Base-by-base conservation (phyloP, 805 yeast genomes). In the Alloascoidea hylecoeti region DNA sequence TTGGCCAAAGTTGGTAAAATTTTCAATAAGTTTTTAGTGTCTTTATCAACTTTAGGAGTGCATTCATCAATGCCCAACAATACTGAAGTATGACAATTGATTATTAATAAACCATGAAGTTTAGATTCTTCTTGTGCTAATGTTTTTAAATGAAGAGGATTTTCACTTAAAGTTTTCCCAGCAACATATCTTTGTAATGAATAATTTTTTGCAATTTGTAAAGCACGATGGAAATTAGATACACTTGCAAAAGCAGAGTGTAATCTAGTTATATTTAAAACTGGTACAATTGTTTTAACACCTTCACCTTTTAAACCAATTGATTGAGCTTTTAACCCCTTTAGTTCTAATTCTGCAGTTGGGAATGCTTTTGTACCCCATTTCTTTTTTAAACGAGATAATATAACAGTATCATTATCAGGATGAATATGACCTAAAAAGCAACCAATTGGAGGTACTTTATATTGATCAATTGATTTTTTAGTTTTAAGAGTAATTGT, bases 281-380 rank as follows among this genome's bases (percentile, higher is more conserved):
- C 56, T 2, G 54, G 38, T 4, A 53, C 40, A 17, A 52, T 52
- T 2, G 51, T 42, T 3, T 49, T 38, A n/a, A 52, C 52, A 2
- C 56, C 56, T n/a, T 41, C 18, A 2, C 46, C 49, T 1, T 45
- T 41, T 16, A 38, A 27, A 5, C 51, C 50, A 2, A 47, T 35
- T n/a, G 48, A 23, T 30, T 46, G 45, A 2, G 49, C 47, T 6
- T 39, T 40, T 35, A 52, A 23, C 18, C 45, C 45, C n/a, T 38
- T 32, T 9, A 52, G 45, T 41, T 52, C 55, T 9, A 52, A 40
- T 18, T 52, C 56, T 1, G 56, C 56, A 3, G 56, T 52, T 3
- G 56, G 56, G 16, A 52, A 34, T 9, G 56, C 52, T 15, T 43
- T 39, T 4, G 56, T 52, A n/a, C 56, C 56, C 14, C 50, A 49